Base-by-base conservation (phyloP, 345 rosid species). In the Heritiera fomes region DNA sequence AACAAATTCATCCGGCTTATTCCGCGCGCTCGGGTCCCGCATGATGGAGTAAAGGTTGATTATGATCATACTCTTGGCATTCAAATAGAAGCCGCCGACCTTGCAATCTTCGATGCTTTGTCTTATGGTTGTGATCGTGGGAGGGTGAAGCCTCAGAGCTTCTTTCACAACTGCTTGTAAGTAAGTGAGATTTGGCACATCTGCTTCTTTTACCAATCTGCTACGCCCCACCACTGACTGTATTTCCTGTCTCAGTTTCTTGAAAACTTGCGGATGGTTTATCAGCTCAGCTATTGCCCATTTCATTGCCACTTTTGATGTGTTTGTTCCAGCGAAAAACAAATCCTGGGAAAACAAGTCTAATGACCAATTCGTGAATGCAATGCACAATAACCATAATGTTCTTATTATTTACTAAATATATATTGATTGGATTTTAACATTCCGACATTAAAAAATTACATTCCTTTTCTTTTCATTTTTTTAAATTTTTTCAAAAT, bases 181-280 rank as follows among this genome's bases (percentile, higher is more conserved):
- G 73, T 67, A 77, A 3, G 75, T 75, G 2, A 77, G 75, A 15
- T 77, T 77, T 10, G 7, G 73, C 50, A 77, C 34, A 13, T 77
- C 66, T 55, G 80, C 68, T 69, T 77, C 80, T 40, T 58, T 77
- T 43, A 68, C 66, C 32, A 77, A 17, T 30, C 75, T 68, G 7
- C 9, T 20, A 7, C 11, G 0, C 41, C 80, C 67, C 2, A 55
- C 67, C n/a, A 56, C 75, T 53, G 50, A 55, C 17, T 12, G 6
- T 41, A 68, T 65, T 45, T 77, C 80, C 11, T 55, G 40, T 69
- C 80, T 55, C 14, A 77, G 58, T 46, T 66, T 69, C 50, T n/a
- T 58, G 30, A 68, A 78, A 1, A 15, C 32, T 8, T 55, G 23
- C 3, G 67, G 80, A 28, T 78, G 74, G 40, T 70, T 68, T 67